phyloP scores from a whole-genome alignment of 1,139 yeast species.

The Suhomyces yuchorum region DNA sequence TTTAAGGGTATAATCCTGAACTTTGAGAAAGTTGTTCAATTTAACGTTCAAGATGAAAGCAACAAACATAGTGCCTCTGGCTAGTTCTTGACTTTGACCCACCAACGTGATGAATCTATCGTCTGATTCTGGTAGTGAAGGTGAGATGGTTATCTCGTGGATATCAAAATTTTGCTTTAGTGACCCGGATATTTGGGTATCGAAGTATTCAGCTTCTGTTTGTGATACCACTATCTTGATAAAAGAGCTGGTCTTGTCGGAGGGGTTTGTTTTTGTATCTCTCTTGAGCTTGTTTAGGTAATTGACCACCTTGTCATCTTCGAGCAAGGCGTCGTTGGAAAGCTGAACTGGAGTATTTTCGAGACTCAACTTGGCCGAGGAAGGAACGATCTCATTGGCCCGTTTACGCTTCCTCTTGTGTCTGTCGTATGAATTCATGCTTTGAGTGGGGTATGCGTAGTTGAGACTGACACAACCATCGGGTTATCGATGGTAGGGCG shows the following conservation, averaged over 20 bases:
- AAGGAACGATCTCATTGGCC: not conserved
- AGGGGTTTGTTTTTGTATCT: not conserved
- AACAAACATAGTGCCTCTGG: slow-evolving; percentile 28
- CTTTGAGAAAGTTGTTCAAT: slow-evolving; percentile 27
- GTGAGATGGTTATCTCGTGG: slow-evolving; percentile 25
- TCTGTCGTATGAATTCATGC: slow-evolving; percentile 8
- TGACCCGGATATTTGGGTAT: slow-evolving; percentile 13
- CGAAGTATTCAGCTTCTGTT: slow-evolving; percentile 33
- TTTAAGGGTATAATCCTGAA: slow-evolving; percentile 32
- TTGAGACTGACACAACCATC: not conserved
- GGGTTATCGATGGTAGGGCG: slow-evolving; percentile 11
- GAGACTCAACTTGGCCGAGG: slow-evolving; percentile 9
- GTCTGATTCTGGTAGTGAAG: slow-evolving; percentile 27
- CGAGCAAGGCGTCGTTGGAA: slow-evolving; percentile 18
- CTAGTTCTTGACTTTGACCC: slow-evolving; percentile 26
- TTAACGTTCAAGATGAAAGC: slow-evolving; percentile 26
- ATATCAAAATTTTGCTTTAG: slow-evolving; percentile 24
- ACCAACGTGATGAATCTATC: slow-evolving; percentile 32
- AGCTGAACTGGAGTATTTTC: slow-evolving; percentile 5
- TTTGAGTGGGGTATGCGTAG: not conserved
- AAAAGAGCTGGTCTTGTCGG: slow-evolving; percentile 5
- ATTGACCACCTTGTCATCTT: slow-evolving; percentile 24
- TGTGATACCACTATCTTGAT: slow-evolving; percentile 27
- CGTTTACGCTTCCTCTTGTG: slow-evolving; percentile 15
- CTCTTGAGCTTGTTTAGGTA: slow-evolving; percentile 22